phyloP scores from a whole-genome alignment of 73 alveolate species.

The Paramecium sonneborni region DNA sequence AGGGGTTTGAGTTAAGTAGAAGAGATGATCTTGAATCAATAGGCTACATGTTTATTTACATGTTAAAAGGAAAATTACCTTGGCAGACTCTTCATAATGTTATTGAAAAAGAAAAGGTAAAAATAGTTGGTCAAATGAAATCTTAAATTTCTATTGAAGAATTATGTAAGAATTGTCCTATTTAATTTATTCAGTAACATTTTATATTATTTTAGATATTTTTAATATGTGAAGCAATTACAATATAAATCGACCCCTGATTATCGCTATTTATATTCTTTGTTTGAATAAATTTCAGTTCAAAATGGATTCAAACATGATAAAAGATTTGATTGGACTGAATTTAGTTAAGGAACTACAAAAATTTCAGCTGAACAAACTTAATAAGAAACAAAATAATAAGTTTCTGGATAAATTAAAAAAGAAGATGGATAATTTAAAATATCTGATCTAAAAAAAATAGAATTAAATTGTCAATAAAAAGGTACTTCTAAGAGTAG shows the following conservation, averaged over 20 bases:
- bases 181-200: not conserved
- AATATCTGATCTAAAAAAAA: not conserved
- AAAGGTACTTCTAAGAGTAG: not conserved
- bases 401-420: not conserved
- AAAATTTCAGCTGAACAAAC: not conserved
- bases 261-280: slow-evolving; percentile 69
- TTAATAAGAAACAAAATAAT: not conserved
- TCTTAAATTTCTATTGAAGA: slow-evolving; percentile 82
- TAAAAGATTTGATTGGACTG: slow-evolving; percentile 51
- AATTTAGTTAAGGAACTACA: not conserved
- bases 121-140: slow-evolving; percentile 85
- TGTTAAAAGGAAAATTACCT: slow-evolving; percentile 80
- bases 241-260: slow-evolving; percentile 87
- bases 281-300: not conserved
- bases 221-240: slow-evolving; percentile 70
- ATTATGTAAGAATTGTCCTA: slow-evolving; percentile 76
- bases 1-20: slow-evolving; percentile 86
- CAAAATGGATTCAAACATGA: slow-evolving; percentile 17
- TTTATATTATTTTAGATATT: slow-evolving; percentile 1
- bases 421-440: not conserved
- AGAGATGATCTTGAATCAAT: slow-evolving; percentile 83
- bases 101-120: slow-evolving; percentile 88
- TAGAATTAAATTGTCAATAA: not conserved
- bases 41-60: slow-evolving; percentile 82
- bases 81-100: slow-evolving; percentile 94